Evolutionary conservation across 768 basidiomycete genomes (phyloP), one percentile per base, ranked within the genome.

Genomic region (Lactarius psammicola): DNA sequence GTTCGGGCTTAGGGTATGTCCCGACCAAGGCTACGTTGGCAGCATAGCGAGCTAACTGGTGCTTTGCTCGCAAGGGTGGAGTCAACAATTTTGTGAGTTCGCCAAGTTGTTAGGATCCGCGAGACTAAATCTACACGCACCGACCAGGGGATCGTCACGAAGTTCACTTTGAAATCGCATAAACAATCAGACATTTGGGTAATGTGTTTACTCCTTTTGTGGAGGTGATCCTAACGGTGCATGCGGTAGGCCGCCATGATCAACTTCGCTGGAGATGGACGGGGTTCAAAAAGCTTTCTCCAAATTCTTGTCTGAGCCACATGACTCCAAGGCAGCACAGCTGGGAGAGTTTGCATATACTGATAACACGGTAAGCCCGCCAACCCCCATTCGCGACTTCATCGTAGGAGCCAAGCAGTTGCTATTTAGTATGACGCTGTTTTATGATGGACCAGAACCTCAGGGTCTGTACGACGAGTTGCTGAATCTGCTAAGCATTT

Each of bases 141-240:
- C 6, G 9, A 38, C 7, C 34, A 68, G 67, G 67, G 67, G 34
- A 59, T 68, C 20, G 67, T 66, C 26, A 68, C 65, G 1, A 66
- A 65, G 38, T 66, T 68, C 51, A 66, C 59, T 3, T 31, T 68
- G 7, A 59, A 62, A 20, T 53, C 51, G 1, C 56, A 68, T 57
- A 49, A 46, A 0, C 67, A 68, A 44, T 34, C 36, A 4, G 64
- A 62, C 17, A 42, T 68, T 31, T 68, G 67, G 67, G 67, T 64
- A 2, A n/a, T 10, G 49, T 20, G 38, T 55, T 9, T 49, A 18
- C 15, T 3, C 20, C 2, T 38, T 31, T 2, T 54, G 18, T 17
- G 28, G 2, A 38, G 23, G 15, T 38, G 15, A 17, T n/a, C 23
- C 34, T 57, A 9, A 57, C 13, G 7, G 18, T 30, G 36, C 15